phyloP scores from a whole-genome alignment of 2,329 filamentous ascomycete genomes.

The Nemania abortiva region DNA sequence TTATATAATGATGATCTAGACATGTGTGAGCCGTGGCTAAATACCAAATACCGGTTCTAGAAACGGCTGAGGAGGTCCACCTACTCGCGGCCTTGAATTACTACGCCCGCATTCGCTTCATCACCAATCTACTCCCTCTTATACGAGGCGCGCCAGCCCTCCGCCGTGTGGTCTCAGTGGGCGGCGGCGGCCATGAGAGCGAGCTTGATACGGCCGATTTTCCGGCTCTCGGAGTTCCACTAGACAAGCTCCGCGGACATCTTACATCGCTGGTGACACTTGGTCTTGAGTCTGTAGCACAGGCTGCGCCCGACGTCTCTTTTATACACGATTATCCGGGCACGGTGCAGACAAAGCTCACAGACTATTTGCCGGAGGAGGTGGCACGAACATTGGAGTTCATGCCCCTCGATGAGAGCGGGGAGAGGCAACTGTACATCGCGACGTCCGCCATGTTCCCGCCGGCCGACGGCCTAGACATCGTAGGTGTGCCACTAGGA shows the following conservation, averaged over 20 bases:
- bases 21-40: not conserved
- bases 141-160: constrained; percentile 14
- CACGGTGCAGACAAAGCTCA: constrained; percentile 34
- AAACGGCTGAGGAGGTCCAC: constrained; percentile 32
- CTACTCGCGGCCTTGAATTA: constrained; percentile 35
- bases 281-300: constrained; percentile 31
- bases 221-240: constrained; percentile 21
- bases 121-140: constrained; percentile 32
- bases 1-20: too few species aligned
- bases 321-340: constrained; percentile 38
- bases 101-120: constrained; percentile 35
- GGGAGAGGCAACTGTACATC: constrained; percentile 32
- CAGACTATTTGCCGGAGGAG: constrained; percentile 30
- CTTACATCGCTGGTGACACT: constrained; percentile 35
- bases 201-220: constrained; percentile 33
- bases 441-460: constrained; percentile 36
- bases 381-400: constrained; percentile 19
- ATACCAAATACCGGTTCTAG: constrained; percentile 2
- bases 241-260: constrained; percentile 31
- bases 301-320: constrained; percentile 23
- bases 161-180: constrained; percentile 32
- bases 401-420: constrained; percentile 31
- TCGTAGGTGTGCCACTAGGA: constrained; percentile 16
- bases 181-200: constrained; percentile 26
- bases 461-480: constrained; percentile 2